Percentiles rank a stretch among this genome's conserved stretches.
Evolutionary conservation across 2,329 filamentous ascomycete genomes (phyloP).

Genomic region (Xenoacremonium recifei): DNA sequence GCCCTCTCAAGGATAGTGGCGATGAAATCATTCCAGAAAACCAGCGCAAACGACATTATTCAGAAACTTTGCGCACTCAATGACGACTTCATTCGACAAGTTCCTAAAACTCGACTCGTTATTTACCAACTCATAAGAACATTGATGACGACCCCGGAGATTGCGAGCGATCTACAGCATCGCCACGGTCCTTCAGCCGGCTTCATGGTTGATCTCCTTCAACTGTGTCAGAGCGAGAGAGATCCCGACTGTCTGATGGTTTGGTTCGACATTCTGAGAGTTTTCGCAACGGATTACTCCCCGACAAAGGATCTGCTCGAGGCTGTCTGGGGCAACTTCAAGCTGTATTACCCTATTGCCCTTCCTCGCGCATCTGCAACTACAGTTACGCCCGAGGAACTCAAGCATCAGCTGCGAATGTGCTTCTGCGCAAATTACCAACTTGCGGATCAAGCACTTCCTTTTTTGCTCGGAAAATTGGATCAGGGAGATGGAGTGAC

Average conservation of each 20-base stretch:
- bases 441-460: constrained; percentile 45
- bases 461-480: constrained; percentile 56
- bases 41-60: constrained; percentile 48
- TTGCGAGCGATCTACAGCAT: constrained; percentile 44
- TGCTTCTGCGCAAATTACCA: constrained; percentile 53
- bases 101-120: constrained; percentile 49
- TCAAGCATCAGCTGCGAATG: constrained; percentile 51
- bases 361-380: constrained; percentile 50
- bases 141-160: constrained; percentile 42
- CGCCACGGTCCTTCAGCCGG: constrained; percentile 41
- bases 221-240: constrained; percentile 53
- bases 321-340: constrained; percentile 54
- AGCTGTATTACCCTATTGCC: constrained; percentile 61
- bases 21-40: constrained; percentile 52
- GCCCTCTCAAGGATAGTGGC: constrained; percentile 48
- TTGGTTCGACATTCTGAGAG: constrained; percentile 53
- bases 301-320: constrained; percentile 45
- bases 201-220: constrained; percentile 50
- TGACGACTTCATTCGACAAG: constrained; percentile 57
- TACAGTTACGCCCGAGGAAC: constrained; percentile 53
- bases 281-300: constrained; percentile 44
- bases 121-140: constrained; percentile 49
- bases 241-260: constrained; percentile 56
- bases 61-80: constrained; percentile 48
- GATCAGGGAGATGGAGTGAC: constrained; percentile 59